Evolutionary conservation across 2,329 filamentous ascomycete genomes (phyloP), one percentile per base, ranked within the genome.

Genomic region (Fusarium camptoceras): DNA sequence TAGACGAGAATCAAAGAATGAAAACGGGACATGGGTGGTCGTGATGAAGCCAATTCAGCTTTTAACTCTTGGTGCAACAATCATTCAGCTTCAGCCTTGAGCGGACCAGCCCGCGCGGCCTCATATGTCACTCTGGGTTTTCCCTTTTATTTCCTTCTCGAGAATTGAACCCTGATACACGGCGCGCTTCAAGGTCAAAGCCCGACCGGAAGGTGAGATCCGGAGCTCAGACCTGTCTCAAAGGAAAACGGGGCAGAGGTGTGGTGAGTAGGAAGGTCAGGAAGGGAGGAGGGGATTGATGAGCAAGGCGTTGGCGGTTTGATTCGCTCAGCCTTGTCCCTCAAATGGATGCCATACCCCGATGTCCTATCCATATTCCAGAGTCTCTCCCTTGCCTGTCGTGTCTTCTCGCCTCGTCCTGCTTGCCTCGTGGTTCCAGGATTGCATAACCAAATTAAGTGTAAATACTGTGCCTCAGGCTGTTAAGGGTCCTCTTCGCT

Each of bases 251-350:
- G 42, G 47, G 58, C 68, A 64, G 47, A 60, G 59, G 56, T 55
- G 68, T 68, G 63, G 51, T 68, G 67, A 68, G 59, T 41, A 65
- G 58, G 56, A 71, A 46, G 65, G 39, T 55, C 64, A 60, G 55
- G 56, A 71, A 46, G 65, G 39, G 59, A 68, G 39, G 59, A 68
- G 50, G 58, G 41, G 34, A 49, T 50, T 63, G 56, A 62, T 63
- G 53, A 61, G 57, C 72, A 59, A 72, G 72, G 66, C 72, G 72
- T 66, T 59, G 43, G 44, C 24, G 37, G 61, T 64, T 70, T 69
- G 65, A 72, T 71, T 65, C 61, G 71, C 61, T 75, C 72, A 75
- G 73, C 72, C 73, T 75, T 68, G 73, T 64, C 57, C 55, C 27
- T 71, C 59, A 49, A 43, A 39, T 63, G 44, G 42, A 39, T 63